Evolutionary conservation across 73 alveolate species (phyloP).

Genomic region (Paraurostyla sp.): DNA sequence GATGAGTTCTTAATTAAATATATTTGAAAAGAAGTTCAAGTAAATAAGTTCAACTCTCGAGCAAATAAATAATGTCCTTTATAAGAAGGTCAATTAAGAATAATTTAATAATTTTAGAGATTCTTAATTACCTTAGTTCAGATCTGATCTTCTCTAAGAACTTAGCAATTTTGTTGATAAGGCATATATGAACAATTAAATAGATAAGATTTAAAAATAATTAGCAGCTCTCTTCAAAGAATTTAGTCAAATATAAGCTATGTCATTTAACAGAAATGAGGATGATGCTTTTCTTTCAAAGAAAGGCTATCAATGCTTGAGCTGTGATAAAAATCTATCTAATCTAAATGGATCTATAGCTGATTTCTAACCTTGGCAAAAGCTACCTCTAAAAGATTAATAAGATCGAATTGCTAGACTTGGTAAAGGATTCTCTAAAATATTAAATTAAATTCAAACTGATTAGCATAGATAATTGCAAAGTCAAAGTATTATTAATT

Average conservation of each 20-base stretch:
- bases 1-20: too few species aligned
- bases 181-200: background rate
- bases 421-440: conserved; percentile 44
- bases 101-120: background rate
- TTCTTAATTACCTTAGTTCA: background rate
- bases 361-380: conserved; percentile 30
- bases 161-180: conserved; percentile 14
- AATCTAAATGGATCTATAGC: conserved; percentile 18
- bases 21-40: too few species aligned
- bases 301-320: conserved; percentile 23
- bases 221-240: background rate
- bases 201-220: background rate
- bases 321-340: conserved; percentile 26
- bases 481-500: background rate
- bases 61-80: background rate
- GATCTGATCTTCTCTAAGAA: background rate
- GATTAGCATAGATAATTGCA: background rate
- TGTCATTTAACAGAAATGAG: conserved; percentile 14
- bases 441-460: background rate
- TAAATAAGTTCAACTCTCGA: background rate
- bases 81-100: background rate
- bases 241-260: background rate
- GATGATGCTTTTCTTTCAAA: conserved; percentile 37
- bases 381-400: conserved; percentile 18
- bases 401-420: conserved; percentile 41